phyloP scores from a whole-genome alignment of 306 rosid genomes.

The Cucurbita maxima region DNA sequence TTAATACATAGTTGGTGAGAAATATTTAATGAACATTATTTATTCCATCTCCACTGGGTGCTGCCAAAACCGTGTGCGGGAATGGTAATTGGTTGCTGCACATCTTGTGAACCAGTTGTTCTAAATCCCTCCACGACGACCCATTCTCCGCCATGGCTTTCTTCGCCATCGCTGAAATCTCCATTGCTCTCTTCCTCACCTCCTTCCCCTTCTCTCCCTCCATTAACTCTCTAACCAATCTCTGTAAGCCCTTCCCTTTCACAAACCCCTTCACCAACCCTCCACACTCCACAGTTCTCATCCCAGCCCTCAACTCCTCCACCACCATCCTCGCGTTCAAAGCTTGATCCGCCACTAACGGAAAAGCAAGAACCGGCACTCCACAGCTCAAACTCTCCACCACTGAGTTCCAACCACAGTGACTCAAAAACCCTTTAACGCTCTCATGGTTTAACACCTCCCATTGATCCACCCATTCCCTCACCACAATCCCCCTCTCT shows the following conservation, averaged over 20 bases:
- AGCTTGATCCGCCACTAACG: conserved; percentile 31
- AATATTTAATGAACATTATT: too few species aligned
- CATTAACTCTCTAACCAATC: conserved; percentile 26
- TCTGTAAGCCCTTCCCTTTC: conserved; percentile 20
- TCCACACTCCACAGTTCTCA: conserved; percentile 8
- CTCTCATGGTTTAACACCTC: conserved; percentile 26
- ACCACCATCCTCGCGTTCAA: conserved; percentile 34
- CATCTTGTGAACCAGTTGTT: conserved; percentile 5
- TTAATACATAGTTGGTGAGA: too few species aligned
- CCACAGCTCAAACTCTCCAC: conserved; percentile 30
- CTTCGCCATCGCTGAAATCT: conserved; percentile 19
- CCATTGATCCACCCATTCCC: conserved; percentile 37
- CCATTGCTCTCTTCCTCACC: conserved; percentile 19
- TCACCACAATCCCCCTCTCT: conserved; percentile 27
- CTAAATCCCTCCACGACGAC: conserved; percentile 19
- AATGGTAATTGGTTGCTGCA: background rate
- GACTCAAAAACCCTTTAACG: conserved; percentile 37
- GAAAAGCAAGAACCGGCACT: conserved; percentile 39
- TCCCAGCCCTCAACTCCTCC: conserved; percentile 32
- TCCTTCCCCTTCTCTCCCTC: conserved; percentile 23
- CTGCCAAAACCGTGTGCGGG: background rate
- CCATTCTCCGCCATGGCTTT: conserved; percentile 28
- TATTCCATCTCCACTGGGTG: background rate
- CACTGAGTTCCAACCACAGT: conserved; percentile 48
- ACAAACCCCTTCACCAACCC: conserved; percentile 18